Percentiles rank a stretch among this genome's conserved stretches.
Conservation (phyloP, 2,329 filamentous ascomycete species). For the Colletotrichum agaves region DNA sequence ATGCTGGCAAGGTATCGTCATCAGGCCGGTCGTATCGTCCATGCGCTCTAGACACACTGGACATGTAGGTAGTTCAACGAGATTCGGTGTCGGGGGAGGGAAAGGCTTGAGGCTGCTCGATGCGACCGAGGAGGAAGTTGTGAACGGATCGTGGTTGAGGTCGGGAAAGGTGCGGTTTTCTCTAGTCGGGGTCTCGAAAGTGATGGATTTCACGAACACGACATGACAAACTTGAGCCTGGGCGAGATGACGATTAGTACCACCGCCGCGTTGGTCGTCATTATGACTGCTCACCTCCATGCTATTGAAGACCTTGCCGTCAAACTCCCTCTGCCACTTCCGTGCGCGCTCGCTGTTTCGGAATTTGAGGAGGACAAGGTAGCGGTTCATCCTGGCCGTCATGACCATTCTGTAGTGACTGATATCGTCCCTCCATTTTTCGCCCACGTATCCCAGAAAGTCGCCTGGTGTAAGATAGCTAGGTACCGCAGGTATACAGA, state of each 20-base stretch:
- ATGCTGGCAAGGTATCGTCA: conserved; percentile 97
- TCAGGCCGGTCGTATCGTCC: conserved; percentile 94
- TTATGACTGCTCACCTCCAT: conserved; percentile 74
- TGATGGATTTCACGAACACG: conserved; percentile 92
- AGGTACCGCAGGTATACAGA: conserved; percentile 94
- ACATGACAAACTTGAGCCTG: conserved; percentile 92
- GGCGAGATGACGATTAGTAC: conserved; percentile 36
- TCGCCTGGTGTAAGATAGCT: conserved; percentile 93
- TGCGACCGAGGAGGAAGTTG: conserved; percentile 57
- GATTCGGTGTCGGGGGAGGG: conserved; percentile 77
- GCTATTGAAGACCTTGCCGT: conserved; percentile 91
- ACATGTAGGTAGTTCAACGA: conserved; percentile 93
- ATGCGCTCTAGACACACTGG: conserved; percentile 97
- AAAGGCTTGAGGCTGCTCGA: conserved; percentile 66
- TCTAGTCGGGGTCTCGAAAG: conserved; percentile 74
- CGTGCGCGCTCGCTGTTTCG: conserved; percentile 77
- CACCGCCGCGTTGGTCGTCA: not conserved
- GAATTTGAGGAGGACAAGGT: conserved; percentile 97
- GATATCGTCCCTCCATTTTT: conserved; percentile 85
- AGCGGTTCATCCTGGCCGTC: conserved; percentile 88
- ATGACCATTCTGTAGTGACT: conserved; percentile 95
- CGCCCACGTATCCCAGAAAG: conserved; percentile 90
- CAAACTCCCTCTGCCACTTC: conserved; percentile 86
- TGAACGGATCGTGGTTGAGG: conserved; percentile 72
- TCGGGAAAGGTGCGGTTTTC: conserved; percentile 63